Evolutionary conservation across 2,329 filamentous ascomycete genomes (phyloP), one percentile per base, ranked within the genome.

Genomic region (Byssothecium circinans): DNA sequence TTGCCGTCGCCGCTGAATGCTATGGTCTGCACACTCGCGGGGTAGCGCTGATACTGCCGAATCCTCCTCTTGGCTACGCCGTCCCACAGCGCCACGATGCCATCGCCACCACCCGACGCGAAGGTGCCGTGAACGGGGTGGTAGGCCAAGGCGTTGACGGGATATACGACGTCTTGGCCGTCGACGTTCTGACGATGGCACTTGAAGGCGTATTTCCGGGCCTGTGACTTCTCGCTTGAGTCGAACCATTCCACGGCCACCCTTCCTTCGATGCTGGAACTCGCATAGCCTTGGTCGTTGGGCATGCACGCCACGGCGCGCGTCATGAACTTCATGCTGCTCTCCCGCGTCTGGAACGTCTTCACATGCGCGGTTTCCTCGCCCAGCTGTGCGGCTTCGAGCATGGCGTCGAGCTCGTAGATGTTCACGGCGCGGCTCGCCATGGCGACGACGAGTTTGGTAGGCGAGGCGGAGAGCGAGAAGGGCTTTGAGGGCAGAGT

Each of bases 221-320:
- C 87, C 74, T 97, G 91, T 3, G 88, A 91, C 70, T 92, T 88
- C 34, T 84, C 78, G 4, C 85, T 89, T 14, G 94, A 89, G 67
- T 97, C 94, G 69, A 99, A 97, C 89, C 91, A 97, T 72, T 99
- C 94, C 1, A 99, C 94, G 0, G 91, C 92, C 2, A 99, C 91
- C 60, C 94, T 85, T 4, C 94, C 94, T 69, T 99, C 94, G 62
- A 99, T 99, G 62, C 86, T 91, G 49, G 84, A 89, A 1, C 88
- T 92, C 8, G 92, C 91, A 69, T 97, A 99, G 4, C 94, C 94
- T 10, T 87, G 88, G 58, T 96, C 94, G 62, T 94, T 91, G 12
- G 94, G 92, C 94, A 99, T 97, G 71, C 92, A 96, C 14, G 91
- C 86, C 0, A 97, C 88, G 15, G 89, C 89, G 50, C 94, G 84